Evolutionary conservation across 257 asterid genomes (phyloP), one percentile per base, ranked within the genome.

Genomic region (Capsicum rhomboideum): DNA sequence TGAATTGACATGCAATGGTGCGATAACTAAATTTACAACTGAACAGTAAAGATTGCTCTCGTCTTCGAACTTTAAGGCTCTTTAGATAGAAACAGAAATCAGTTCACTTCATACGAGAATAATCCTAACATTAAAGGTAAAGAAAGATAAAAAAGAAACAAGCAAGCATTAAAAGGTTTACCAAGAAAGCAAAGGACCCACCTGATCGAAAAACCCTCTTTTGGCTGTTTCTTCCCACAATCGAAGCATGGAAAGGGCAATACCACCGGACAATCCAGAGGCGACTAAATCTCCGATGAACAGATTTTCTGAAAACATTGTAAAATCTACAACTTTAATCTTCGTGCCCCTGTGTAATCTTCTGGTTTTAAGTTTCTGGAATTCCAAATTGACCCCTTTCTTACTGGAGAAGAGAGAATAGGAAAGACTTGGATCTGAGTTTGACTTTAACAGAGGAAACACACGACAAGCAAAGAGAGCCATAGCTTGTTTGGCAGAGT

Each of bases 201-300:
- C 93, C 90, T 86, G 87, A 83, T 89, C 90, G 40, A 90, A 80
- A n/a, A 87, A 18, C 42, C 85, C 84, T 77, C 84, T 85, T 68
- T 82, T 90, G 37, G 90, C 93, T 13, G 88, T 82, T 74, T 86
- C 93, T 75, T 87, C 85, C 90, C 90, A 89, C 42, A 90, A 58
- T 40, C 87, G 86, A 79, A 90, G 90, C 49, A 83, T 4, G 75
- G 88, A 83, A 49, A 85, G 84, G 11, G 90, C 87, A 34, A 90
- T 55, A 9, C 83, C 88, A 34, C 90, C 89, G 68, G 88, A 77
- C 29, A 90, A 6, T 17, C 82, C 89, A 20, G 88, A 44, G 66
- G 91, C 87, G 69, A 85, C 56, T 49, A 86, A 84, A 74, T 90
- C 93, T n/a, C 85, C 87, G 2, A 67, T 82, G 42, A 88, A 82